Conservation (phyloP, 148 eudicot genomes). For the Silene latifolia region DNA sequence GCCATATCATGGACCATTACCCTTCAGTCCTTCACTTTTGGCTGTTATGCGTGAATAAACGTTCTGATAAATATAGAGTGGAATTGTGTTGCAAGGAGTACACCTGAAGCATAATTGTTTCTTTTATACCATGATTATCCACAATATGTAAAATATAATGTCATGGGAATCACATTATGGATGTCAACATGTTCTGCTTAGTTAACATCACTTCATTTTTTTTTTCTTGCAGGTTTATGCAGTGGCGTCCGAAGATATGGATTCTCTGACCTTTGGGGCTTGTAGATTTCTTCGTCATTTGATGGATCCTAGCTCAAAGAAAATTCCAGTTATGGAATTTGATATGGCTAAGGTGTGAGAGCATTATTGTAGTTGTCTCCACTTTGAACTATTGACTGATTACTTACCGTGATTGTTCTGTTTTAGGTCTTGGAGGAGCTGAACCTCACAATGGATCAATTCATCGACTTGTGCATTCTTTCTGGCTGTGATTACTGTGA, state of each 20-base stretch:
- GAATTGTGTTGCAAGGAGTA: background rate
- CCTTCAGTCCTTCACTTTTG: background rate
- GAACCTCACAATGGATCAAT: conserved; percentile 94
- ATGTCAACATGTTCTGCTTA: background rate
- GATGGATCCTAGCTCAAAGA: conserved; percentile 96
- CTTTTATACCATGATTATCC: background rate
- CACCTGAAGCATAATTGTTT: background rate
- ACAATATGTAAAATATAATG: background rate
- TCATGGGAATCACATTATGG: background rate
- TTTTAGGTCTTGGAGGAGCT: conserved; percentile 85
- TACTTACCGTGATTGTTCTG: conserved; percentile 4
- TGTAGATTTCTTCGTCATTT: conserved; percentile 91
- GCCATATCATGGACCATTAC: background rate
- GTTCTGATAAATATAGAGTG: background rate
- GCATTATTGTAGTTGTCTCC: background rate
- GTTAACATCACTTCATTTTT: background rate
- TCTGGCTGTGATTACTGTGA: conserved; percentile 98
- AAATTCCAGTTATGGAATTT: conserved; percentile 97
- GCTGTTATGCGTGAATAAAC: background rate
- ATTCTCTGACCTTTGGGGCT: conserved; percentile 95
- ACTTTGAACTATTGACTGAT: background rate
- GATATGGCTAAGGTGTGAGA: conserved; percentile 76
- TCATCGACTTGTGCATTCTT: conserved; percentile 95
- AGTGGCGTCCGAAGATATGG: conserved; percentile 99
- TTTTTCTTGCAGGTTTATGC: conserved; percentile 67